Evolutionary conservation across 2,329 filamentous ascomycete species (phyloP).

Genomic region (Coccinonectria pachysandricola): DNA sequence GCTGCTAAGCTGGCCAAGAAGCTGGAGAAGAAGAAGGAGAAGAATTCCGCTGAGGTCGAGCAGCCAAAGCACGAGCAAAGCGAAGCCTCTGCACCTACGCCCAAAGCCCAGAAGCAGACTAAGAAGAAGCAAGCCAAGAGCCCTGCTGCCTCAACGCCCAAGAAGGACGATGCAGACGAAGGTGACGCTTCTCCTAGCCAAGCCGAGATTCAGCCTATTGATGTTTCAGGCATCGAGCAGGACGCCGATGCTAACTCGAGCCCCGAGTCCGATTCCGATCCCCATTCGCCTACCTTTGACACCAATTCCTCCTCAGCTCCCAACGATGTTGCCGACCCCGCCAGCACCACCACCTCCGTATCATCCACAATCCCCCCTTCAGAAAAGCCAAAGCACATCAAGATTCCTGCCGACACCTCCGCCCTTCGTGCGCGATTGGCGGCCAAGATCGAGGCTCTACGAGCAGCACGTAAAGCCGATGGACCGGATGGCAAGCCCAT

Average conservation of each 20-base stretch:
- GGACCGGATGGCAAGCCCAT: constrained; percentile 67
- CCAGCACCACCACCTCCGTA: constrained; percentile 55
- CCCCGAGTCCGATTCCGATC: constrained; percentile 43
- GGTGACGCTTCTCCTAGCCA: constrained; percentile 6
- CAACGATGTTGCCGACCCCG: constrained; percentile 32
- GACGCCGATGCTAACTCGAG: constrained; percentile 35
- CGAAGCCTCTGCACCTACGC: constrained; percentile 6
- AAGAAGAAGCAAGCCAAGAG: constrained; percentile 19
- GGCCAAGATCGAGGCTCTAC: constrained; percentile 74
- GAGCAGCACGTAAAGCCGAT: constrained; percentile 78
- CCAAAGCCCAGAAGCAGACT: constrained; percentile 17
- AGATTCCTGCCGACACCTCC: constrained; percentile 60
- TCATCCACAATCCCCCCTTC: constrained; percentile 54
- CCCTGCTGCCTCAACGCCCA: constrained; percentile 6
- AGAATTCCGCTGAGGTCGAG: constrained; percentile 25
- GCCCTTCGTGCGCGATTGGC: constrained; percentile 69
- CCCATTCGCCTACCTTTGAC: constrained; percentile 40
- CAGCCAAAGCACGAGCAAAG: constrained; percentile 11
- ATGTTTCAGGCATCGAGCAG: constrained; percentile 21
- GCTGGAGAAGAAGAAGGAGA: constrained; percentile 36
- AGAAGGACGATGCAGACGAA: constrained; percentile 9
- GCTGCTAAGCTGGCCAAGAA: constrained; percentile 35
- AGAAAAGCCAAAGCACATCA: constrained; percentile 55
- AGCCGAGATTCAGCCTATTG: constrained; percentile 14
- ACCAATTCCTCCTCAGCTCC: constrained; percentile 30